Conservation (phyloP, 2,329 filamentous ascomycete genomes). For the Cladorrhinum sp. region DNA sequence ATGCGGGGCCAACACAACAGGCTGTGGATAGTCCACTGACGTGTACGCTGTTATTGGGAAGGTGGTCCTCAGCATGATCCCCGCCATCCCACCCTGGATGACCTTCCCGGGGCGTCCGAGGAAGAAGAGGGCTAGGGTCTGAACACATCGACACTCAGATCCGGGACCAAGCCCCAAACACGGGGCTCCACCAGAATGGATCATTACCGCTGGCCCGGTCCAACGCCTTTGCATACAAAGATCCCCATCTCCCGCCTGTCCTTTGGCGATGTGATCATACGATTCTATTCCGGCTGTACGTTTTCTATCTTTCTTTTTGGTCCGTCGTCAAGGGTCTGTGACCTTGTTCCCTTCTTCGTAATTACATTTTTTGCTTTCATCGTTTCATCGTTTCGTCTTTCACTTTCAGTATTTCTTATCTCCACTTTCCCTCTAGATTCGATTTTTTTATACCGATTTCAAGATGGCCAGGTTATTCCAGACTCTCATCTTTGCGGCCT, state of each 20-base stretch:
- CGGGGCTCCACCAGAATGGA: constrained; percentile 10
- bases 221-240: constrained; percentile 12
- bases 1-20: background rate
- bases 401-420: background rate
- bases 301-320: constrained; percentile 8
- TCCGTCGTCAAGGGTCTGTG: constrained; percentile 20
- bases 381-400: constrained; percentile 4
- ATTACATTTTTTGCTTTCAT: constrained; percentile 8
- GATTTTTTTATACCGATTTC: background rate
- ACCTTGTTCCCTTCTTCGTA: constrained; percentile 18
- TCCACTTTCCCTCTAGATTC: background rate
- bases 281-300: constrained; percentile 13
- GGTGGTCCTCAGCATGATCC: background rate
- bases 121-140: background rate
- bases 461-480: constrained; percentile 21
- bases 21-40: background rate
- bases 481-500: constrained; percentile 22
- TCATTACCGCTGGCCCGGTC: constrained; percentile 5
- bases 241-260: constrained; percentile 11
- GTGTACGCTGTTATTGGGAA: background rate
- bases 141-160: constrained; percentile 3
- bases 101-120: background rate
- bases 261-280: constrained; percentile 8
- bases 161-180: constrained; percentile 14
- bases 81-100: background rate